Evolutionary conservation across 2,329 filamentous ascomycete species (phyloP), one percentile per base, ranked within the genome.

Genomic region (Pyrenophora seminiperda): DNA sequence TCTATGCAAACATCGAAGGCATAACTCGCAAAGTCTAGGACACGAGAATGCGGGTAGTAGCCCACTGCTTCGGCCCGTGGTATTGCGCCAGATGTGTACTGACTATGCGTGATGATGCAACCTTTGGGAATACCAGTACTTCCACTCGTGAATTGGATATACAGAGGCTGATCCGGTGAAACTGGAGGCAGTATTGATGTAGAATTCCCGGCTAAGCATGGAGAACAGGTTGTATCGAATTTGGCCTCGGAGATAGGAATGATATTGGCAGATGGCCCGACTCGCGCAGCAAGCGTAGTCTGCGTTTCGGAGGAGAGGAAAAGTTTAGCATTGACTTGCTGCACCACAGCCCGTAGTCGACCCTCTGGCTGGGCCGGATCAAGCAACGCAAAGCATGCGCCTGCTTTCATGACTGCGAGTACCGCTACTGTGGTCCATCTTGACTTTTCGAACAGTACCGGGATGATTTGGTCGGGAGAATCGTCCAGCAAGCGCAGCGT

Each of bases 401-500:
- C 73, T 9, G 71, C 64, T 38, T 75, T 75, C 68, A 76, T 70
- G 7, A 75, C 60, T 3, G 71, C 72, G 5, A 76, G 63, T 6
- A 74, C 66, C 6, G 71, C 71, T 14, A 76, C 70, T 3, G 69
- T 58, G 0, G 67, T 72, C 72, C 72, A 76, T 45, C 62, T 54
- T 0, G 65, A 73, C 50, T 76, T 76, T 33, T 76, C 73, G 34
- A 76, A 74, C 9, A 73, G 61, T 0, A 75, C 47, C 0, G 73
- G 69, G 5, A 76, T 66, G n/a, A 73, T 67, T 1, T 66, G 59
- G 10, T 67, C 55, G 14, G 54, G 51, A 5, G 61, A 56, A 18
- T 70, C 61, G 24, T 69, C 54, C 22, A 67, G 41, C 3, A 66
- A 38, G 4, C 49, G 50, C 17, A 70, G 46, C 10, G 57, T 66